Evolutionary conservation across 768 basidiomycete species (phyloP).

Genomic region (Neoboletus brunneissimus): DNA sequence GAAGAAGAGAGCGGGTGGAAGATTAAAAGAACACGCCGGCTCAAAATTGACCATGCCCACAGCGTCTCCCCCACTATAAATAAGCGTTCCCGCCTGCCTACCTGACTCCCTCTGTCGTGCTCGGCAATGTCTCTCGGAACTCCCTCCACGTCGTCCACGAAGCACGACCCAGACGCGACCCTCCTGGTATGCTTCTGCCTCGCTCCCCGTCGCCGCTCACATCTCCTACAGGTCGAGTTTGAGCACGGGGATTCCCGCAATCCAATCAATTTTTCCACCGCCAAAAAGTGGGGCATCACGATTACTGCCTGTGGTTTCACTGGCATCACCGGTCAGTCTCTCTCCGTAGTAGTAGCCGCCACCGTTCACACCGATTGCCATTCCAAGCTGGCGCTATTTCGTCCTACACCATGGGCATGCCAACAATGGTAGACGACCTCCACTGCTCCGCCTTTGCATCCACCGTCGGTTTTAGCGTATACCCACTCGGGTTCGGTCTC

Average conservation of each 20-base stretch:
- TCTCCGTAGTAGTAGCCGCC: not conserved
- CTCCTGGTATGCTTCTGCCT: conserved; percentile 10
- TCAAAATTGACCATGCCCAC: conserved; percentile 10
- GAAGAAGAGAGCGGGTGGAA: not conserved
- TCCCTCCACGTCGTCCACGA: conserved; percentile 15
- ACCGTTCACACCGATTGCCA: not conserved
- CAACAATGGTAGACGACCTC: conserved; percentile 51
- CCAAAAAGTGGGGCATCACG: conserved; percentile 44
- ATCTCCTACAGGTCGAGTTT: conserved; percentile 38
- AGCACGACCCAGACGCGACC: conserved; percentile 11
- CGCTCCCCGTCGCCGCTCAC: conserved; percentile 1
- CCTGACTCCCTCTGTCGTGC: not conserved
- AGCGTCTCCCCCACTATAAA: conserved; percentile 14
- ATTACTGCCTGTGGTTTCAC: conserved; percentile 35
- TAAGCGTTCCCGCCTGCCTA: not conserved
- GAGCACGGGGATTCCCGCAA: conserved; percentile 38
- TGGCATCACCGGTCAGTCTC: conserved; percentile 28
- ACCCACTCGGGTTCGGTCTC: conserved; percentile 58
- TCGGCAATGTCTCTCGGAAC: conserved; percentile 9
- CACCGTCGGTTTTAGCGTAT: conserved; percentile 50
- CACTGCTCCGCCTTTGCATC: conserved; percentile 45
- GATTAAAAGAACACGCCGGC: conserved; percentile 3
- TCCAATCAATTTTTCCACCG: conserved; percentile 37
- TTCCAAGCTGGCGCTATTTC: conserved; percentile 46
- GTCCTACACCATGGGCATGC: conserved; percentile 53